Conservation (phyloP, 129 eudicot species). For the Mikania micrantha region DNA sequence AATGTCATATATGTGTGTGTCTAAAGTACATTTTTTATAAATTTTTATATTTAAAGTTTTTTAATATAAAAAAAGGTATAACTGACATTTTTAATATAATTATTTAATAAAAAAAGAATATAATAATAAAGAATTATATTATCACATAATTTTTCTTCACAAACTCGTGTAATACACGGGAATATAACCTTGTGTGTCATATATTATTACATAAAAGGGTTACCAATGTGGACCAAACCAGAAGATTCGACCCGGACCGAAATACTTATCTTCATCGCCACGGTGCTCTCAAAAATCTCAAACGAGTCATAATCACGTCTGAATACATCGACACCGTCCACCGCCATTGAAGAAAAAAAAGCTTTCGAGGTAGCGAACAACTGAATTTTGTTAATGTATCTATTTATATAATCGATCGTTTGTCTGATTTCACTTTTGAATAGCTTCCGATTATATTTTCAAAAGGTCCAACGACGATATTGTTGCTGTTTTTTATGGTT, state of each 20-base stretch:
- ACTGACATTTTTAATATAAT: no score
- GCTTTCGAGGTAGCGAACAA: conserved; percentile 3
- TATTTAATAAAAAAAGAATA: no score
- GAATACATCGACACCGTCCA: conserved; percentile 11
- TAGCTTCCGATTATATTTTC: not conserved
- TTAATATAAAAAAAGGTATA: no score
- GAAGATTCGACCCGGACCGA: not conserved
- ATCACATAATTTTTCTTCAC: no score
- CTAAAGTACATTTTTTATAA: no score
- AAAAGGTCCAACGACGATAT: not conserved
- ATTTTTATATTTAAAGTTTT: no score
- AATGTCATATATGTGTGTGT: no score
- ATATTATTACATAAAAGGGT: not conserved
- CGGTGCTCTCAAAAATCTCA: not conserved
- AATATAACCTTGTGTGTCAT: no score
- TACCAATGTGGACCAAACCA: not conserved
- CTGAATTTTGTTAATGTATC: conserved; percentile 4
- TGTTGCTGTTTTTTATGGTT: not conserved
- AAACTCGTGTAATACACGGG: no score
- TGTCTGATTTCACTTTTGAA: not conserved
- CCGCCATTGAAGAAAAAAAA: conserved; percentile 19
- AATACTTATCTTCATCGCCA: not conserved
- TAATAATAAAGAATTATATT: no score
- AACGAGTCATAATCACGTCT: conserved; percentile 16
- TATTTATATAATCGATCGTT: not conserved